Evolutionary conservation across 441 rosid species (phyloP).

Genomic region (Corymbia calophylla): DNA sequence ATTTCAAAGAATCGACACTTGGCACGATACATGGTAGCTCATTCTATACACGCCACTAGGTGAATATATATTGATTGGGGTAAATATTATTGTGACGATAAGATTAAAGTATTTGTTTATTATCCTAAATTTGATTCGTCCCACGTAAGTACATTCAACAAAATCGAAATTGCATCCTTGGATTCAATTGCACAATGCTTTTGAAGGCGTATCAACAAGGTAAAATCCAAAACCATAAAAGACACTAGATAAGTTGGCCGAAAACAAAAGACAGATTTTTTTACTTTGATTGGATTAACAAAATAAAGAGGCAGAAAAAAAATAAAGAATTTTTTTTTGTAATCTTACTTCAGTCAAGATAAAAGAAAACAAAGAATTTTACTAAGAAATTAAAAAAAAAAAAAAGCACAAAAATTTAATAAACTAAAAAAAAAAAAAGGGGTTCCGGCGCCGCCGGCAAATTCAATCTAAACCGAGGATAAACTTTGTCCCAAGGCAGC

Average conservation of each 20-base stretch:
- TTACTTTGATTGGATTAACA: background rate
- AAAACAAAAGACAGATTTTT: background rate
- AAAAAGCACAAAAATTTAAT: background rate
- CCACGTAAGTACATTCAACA: background rate
- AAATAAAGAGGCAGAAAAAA: background rate
- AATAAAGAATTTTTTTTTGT: too few relatives aligned
- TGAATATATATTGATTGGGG: background rate
- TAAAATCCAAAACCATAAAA: background rate
- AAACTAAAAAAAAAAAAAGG: background rate
- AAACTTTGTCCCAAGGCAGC: background rate
- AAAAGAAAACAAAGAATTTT: background rate
- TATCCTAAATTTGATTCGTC: background rate
- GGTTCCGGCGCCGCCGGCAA: background rate
- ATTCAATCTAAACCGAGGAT: background rate
- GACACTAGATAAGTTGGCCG: background rate
- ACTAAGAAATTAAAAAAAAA: background rate
- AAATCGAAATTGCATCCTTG: background rate
- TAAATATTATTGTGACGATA: background rate
- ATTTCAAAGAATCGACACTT: background rate
- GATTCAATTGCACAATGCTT: background rate
- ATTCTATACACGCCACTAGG: background rate
- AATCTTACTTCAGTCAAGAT: background rate
- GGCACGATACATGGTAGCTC: background rate
- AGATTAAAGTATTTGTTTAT: background rate
- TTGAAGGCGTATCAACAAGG: background rate